Conservation (phyloP, 352 stramenopile species). For the Phytophthora fragariae region DNA sequence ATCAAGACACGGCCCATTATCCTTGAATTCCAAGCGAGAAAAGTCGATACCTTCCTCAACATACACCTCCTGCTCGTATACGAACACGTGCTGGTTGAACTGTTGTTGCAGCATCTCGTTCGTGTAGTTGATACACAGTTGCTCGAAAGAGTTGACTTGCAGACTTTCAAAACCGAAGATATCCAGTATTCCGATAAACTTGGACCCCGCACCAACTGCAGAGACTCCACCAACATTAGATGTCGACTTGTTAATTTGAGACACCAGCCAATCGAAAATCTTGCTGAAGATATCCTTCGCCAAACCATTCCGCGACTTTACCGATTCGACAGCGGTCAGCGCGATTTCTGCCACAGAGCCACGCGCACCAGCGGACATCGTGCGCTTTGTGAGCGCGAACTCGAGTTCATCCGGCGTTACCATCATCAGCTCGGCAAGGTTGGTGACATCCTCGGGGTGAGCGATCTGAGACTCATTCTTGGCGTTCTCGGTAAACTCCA, state of each 20-base stretch:
- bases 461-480: constrained; percentile 84
- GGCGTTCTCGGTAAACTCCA: constrained; percentile 92
- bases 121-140: constrained; percentile 97
- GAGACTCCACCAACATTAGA: constrained; percentile 59
- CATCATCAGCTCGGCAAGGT: constrained; percentile 87
- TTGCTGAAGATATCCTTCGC: constrained; percentile 97
- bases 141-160: constrained; percentile 94
- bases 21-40: constrained; percentile 91
- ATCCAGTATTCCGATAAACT: constrained; percentile 96
- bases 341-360: constrained; percentile 89
- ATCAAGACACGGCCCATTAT: constrained; percentile 94
- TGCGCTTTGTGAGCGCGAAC: constrained; percentile 90
- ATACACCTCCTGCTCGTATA: constrained; percentile 98
- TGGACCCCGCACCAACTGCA: constrained; percentile 42
- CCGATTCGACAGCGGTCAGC: constrained; percentile 79
- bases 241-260: constrained; percentile 92
- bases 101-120: constrained; percentile 97
- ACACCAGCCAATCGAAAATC: constrained; percentile 97
- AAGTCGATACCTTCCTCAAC: constrained; percentile 96
- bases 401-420: constrained; percentile 85
- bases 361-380: constrained; percentile 87
- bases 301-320: constrained; percentile 94
- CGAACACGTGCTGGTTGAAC: constrained; percentile 97
- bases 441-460: constrained; percentile 68
- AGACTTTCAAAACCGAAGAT: constrained; percentile 98